Conservation (phyloP, 73 alveolate species). For the Symbiodinium pilosum region DNA sequence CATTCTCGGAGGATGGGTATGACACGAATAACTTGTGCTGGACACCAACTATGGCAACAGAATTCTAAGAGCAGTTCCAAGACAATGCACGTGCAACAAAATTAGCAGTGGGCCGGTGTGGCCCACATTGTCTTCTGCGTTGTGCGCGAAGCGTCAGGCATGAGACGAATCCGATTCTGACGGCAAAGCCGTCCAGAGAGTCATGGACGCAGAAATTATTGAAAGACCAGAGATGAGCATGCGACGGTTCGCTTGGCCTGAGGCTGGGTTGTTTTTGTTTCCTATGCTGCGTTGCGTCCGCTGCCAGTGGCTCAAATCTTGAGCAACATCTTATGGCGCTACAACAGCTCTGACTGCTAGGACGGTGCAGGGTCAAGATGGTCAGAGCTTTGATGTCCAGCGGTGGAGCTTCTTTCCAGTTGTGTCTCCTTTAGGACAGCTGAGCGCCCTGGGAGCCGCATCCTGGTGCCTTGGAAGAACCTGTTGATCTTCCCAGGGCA, state of each 20-base stretch:
- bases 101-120: slow-evolving; percentile 4
- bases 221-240: background rate
- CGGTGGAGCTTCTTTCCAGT: too few species aligned
- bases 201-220: background rate
- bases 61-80: too few species aligned
- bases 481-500: background rate
- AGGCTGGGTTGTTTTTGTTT: background rate
- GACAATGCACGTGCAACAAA: too few species aligned
- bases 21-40: too few species aligned
- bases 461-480: background rate
- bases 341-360: background rate
- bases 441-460: slow-evolving; percentile 14
- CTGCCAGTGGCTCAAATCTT: background rate
- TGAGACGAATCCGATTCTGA: background rate
- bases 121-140: background rate
- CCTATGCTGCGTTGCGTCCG: background rate
- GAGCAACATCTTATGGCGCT: slow-evolving; percentile 18
- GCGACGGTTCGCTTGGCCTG: background rate
- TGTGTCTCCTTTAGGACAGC: too few species aligned
- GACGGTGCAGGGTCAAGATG: too few species aligned
- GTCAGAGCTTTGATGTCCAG: too few species aligned
- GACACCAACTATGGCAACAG: too few species aligned
- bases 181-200: slow-evolving; percentile 11
- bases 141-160: background rate
- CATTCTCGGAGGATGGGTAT: too few species aligned